Percentiles rank a stretch among this genome's conserved stretches.
Evolutionary conservation across 208 protist genomes (phyloP).

Genomic region (Trypanosoma theileri): DNA sequence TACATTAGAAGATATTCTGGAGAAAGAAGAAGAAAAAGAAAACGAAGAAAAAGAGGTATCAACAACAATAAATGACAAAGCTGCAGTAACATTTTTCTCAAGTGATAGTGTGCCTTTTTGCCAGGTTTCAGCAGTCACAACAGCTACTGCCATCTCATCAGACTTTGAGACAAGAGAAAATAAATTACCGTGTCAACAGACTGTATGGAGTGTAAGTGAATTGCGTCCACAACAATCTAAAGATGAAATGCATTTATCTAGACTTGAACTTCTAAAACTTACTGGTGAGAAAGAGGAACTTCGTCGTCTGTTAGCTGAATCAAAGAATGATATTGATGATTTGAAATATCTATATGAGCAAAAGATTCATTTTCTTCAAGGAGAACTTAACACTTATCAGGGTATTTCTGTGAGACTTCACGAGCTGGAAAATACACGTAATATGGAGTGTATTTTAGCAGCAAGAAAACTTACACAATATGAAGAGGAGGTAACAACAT

Average conservation of each 20-base stretch:
- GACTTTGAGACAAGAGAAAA: not conserved
- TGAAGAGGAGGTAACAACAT: constrained; percentile 3
- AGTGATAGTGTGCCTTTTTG: not conserved
- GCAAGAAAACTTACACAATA: not conserved
- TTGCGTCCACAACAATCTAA: not conserved
- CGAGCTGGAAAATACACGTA: not conserved
- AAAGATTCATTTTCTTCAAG: constrained; percentile 9
- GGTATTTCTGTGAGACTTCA: not conserved
- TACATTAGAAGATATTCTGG: not conserved
- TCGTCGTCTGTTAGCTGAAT: constrained; percentile 3
- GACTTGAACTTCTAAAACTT: not conserved
- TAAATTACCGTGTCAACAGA: not conserved
- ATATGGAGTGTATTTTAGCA: constrained; percentile 1
- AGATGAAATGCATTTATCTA: not conserved
- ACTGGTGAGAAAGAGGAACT: not conserved
- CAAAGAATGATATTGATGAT: constrained; percentile 20
- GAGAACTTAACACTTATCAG: constrained; percentile 10
- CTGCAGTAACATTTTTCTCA: not conserved
- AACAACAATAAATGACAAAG: not conserved
- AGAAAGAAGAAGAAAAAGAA: not conserved
- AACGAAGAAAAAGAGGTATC: not conserved
- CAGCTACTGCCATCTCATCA: not conserved
- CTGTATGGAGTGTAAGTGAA: not conserved
- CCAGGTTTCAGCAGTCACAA: not conserved
- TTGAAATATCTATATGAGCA: constrained; percentile 20